Percentiles rank a stretch among this genome's conserved stretches.
Conservation (phyloP, 345 rosid genomes). For the Cardamine chenopodiifolia region DNA sequence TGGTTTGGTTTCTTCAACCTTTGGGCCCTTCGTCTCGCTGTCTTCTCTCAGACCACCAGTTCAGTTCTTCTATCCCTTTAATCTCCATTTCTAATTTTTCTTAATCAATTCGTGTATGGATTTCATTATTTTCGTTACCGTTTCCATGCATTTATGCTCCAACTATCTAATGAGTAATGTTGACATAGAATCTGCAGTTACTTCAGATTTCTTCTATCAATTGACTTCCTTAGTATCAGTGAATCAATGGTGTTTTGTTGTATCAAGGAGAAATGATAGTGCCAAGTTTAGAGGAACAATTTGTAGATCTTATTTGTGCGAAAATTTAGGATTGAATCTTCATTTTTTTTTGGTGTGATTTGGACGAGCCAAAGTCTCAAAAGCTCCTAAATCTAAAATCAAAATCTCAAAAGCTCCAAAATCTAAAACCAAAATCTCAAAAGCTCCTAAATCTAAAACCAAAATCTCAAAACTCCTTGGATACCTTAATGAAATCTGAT, state of each 20-base stretch:
- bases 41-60: conserved; percentile 82
- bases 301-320: conserved; percentile 1
- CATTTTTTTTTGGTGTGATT: background rate
- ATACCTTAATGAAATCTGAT: too few species aligned
- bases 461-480: too few species aligned
- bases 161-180: background rate
- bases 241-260: background rate
- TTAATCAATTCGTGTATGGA: background rate
- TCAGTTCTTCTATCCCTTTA: conserved; percentile 14
- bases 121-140: background rate
- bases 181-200: conserved; percentile 15
- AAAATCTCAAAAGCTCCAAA: too few species aligned
- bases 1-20: conserved; percentile 97
- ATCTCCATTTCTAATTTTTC: background rate
- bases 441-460: too few species aligned
- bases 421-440: too few species aligned
- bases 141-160: background rate
- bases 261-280: conserved; percentile 3
- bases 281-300: conserved; percentile 13
- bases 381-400: too few species aligned
- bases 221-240: conserved; percentile 3
- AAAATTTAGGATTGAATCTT: background rate
- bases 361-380: too few species aligned
- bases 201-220: background rate
- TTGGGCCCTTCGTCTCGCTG: conserved; percentile 88